Evolutionary conservation across 2,329 filamentous ascomycete species (phyloP), one percentile per base, ranked within the genome.

Genomic region (Triangularia verruculosa): DNA sequence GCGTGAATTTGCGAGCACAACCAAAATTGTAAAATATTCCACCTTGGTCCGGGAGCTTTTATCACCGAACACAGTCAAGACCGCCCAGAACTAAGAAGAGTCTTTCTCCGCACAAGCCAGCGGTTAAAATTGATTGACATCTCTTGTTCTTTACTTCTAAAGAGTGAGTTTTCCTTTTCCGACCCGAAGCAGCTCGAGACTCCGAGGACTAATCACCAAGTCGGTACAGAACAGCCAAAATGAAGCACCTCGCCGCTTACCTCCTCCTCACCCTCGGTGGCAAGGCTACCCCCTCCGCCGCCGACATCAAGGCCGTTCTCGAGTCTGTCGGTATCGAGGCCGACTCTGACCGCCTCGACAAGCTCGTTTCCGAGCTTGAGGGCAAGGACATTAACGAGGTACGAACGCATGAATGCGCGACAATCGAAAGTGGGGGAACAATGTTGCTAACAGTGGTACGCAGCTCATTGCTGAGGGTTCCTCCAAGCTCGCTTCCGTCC

Each of bases 211-310:
- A 63, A 67, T 59, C 58, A 54, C 27, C 24, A 47, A 43, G 30
- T 60, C 59, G 66, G 64, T 71, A 72, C 76, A 73, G 77, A 80
- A 77, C 75, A 70, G 73, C 74, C 80, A 96, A 89, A 92, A 98
- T 99, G 95, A 98, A 99, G 93, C 90, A 98, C 85, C 90, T 99
- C 85, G 95, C 95, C 80, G 94, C 95, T 80, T 98, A 96, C 89
- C 93, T 99, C 78, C 94, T 99, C 79, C 92, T 98, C 81, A 83
- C 84, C 84, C 90, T 98, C 74, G 94, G 87, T 80, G 95, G 95
- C 83, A 98, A 97, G 88, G 80, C 86, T 84, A 88, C 88, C 70
- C 95, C 95, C 74, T 93, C 91, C 70, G 92, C 91, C 75, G 80
- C 81, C 72, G 93, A 98, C 79, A 83, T 99, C 87, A 95, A 91